phyloP scores from a whole-genome alignment of 352 stramenopile genomes.

The Thraustochytrium sp. region DNA sequence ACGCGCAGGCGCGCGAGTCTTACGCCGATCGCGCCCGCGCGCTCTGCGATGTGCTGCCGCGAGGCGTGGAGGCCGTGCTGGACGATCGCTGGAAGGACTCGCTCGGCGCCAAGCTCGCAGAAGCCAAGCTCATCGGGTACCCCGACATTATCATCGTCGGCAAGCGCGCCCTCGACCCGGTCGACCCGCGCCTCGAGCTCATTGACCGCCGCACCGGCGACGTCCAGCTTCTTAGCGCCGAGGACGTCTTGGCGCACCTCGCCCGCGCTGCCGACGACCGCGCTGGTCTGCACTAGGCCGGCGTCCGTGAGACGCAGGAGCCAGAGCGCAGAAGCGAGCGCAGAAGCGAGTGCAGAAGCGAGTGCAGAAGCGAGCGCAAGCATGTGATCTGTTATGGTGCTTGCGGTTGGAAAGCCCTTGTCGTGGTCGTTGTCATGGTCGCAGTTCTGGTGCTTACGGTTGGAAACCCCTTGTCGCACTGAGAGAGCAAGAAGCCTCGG shows the following conservation, averaged over 20 bases:
- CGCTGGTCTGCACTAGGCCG: too few species aligned
- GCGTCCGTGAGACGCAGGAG: too few species aligned
- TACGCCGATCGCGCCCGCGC: conserved; percentile 57
- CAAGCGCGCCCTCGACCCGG: conserved; percentile 50
- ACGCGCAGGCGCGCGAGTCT: conserved; percentile 53
- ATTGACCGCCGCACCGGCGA: conserved; percentile 28
- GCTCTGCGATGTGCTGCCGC: conserved; percentile 49
- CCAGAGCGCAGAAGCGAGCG: too few species aligned
- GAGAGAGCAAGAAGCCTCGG: too few species aligned
- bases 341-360: too few species aligned
- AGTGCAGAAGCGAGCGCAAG: too few species aligned
- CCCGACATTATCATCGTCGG: conserved; percentile 73
- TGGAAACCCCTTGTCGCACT: too few species aligned
- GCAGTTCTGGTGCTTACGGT: too few species aligned
- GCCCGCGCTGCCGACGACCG: too few species aligned
- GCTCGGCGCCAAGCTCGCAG: conserved; percentile 67
- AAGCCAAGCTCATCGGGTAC: conserved; percentile 74
- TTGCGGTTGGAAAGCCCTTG: too few species aligned
- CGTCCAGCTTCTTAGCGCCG: not conserved
- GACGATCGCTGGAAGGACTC: conserved; percentile 70
- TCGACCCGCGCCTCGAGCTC: not conserved
- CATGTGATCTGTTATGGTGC: too few species aligned
- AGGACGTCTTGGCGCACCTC: not conserved
- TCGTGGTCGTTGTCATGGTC: too few species aligned
- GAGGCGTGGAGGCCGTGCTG: conserved; percentile 65